phyloP scores from a whole-genome alignment of 2,329 filamentous ascomycete genomes.

The Neofusicoccum kwambonambiense region DNA sequence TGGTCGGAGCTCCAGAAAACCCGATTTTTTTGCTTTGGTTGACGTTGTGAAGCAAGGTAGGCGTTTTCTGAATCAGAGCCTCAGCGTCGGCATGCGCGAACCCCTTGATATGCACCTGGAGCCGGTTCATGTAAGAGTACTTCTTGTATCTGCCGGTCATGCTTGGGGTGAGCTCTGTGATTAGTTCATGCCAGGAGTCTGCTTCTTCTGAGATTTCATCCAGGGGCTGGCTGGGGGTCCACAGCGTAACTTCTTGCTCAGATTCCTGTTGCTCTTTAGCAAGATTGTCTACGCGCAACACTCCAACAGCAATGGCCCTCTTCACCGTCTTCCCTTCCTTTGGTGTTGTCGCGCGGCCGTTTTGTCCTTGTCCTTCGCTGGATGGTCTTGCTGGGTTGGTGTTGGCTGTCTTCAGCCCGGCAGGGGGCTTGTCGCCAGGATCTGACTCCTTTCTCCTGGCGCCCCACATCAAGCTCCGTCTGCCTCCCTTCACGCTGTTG shows the following conservation, averaged over 20 bases:
- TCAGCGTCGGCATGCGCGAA: conserved; percentile 80
- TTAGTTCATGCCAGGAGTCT: conserved; percentile 70
- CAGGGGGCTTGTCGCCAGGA: conserved; percentile 21
- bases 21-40: conserved; percentile 83
- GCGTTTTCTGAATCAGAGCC: conserved; percentile 77
- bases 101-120: conserved; percentile 76
- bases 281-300: conserved; percentile 72
- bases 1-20: conserved; percentile 87
- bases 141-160: conserved; percentile 72
- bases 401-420: background rate
- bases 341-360: conserved; percentile 24
- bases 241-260: conserved; percentile 75
- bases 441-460: conserved; percentile 44
- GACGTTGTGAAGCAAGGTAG: conserved; percentile 80
- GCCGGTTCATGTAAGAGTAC: conserved; percentile 68
- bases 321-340: conserved; percentile 55
- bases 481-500: conserved; percentile 41
- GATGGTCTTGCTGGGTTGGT: conserved; percentile 9
- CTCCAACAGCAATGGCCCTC: conserved; percentile 72
- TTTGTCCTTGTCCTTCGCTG: conserved; percentile 7
- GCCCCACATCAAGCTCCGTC: conserved; percentile 65
- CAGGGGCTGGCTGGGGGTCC: conserved; percentile 58
- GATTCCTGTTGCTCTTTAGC: conserved; percentile 70
- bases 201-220: conserved; percentile 46
- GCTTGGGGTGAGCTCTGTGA: conserved; percentile 72